Evolutionary conservation across 176 grass and related monocot species (phyloP), one percentile per base, ranked within the genome.

Genomic region (Cocos nucifera): DNA sequence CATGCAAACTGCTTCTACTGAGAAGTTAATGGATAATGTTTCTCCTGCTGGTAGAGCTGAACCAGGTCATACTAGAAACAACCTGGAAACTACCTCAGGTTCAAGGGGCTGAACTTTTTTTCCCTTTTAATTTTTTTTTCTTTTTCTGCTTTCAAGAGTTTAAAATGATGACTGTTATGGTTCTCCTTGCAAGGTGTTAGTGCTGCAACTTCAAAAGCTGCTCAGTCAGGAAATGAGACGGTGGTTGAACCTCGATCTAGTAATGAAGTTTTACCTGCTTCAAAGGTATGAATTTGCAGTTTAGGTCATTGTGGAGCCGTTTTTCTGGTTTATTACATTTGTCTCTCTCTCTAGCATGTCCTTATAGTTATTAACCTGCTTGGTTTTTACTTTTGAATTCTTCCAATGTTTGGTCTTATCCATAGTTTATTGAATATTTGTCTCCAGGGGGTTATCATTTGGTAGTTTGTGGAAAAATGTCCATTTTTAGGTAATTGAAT

Each of bases 31-130:
- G 4, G 50, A 73, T 55, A 63, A 55, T 44, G 58, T 30, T 32
- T 58, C 22, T 22, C 17, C 67, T 24, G 23, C 69, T 71, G 17
- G 73, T 59, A 53, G 68, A 70, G 19, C 63, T 56, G 77, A 77
- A 73, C 68, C 80, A 51, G 61, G 61, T 70, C 67, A 79, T 29
- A 50, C 30, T 65, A 63, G 27, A 58, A 59, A 49, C 61, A 79
- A 77, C 75, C n/a, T 65, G 54, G 76, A 65, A 19, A 73, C 69
- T 69, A 49, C 53, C 57, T 79, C 69, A 80, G 80, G 76, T 80
- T 66, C 59, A 25, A 28, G 39, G 49, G 28, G 28, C 28, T 30
- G 28, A 30, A 30, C 28, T 19, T 65, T 56, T 51, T 16, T 65
- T 35, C 30, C 62, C 62, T 26, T 50, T 19, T 58, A 17, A 20